Evolutionary conservation across 2,329 filamentous ascomycete genomes (phyloP), one percentile per base, ranked within the genome.

Genomic region (Ophiostoma perfectum): DNA sequence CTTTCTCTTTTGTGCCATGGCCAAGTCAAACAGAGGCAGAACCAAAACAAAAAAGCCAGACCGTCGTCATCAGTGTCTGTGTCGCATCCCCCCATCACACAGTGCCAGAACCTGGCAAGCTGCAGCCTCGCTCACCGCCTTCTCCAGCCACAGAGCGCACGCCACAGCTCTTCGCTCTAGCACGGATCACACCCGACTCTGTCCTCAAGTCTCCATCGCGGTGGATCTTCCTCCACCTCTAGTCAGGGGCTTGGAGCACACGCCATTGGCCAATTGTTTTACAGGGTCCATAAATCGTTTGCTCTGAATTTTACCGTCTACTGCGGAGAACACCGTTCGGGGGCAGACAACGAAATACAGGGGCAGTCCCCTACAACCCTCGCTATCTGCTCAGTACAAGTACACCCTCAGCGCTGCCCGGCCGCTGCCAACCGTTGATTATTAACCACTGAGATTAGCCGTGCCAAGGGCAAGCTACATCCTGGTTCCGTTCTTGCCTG

Each of bases 241-340:
- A 49, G 45, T 71, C 70, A 71, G 70, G 70, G 70, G 70, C 69
- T 69, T 55, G 38, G 44, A 38, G 45, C 36, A 41, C 44, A 9
- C n/a, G 0, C 62, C 36, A 70, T 71, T 71, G 69, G 69, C 66
- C 69, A 71, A 70, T 69, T 9, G 2, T 16, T 11, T 5, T 5
- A 11, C 1, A 12, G 60, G 27, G 6, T 16, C 60, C 60, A 63
- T 8, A 18, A n/a, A 9, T 44, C 1, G 11, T 63, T 18, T 38
- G 27, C 55, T 27, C 8, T 27, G 42, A 49, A 49, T 38, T 38
- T 12, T 44, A 27, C 27, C 27, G 27, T 27, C 27, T 27, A 27
- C 27, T 27, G 27, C 27, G 27, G 27, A 27, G 27, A 27, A 27
- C 27, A 27, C 27, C 27, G 27, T 27, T 27, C 27, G 27, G 27